A percentile compares a stretch with the other conserved stretches of the same genome.
phyloP scores from a whole-genome alignment of 805 yeast species.

The Naumovozyma dairenensis region DNA sequence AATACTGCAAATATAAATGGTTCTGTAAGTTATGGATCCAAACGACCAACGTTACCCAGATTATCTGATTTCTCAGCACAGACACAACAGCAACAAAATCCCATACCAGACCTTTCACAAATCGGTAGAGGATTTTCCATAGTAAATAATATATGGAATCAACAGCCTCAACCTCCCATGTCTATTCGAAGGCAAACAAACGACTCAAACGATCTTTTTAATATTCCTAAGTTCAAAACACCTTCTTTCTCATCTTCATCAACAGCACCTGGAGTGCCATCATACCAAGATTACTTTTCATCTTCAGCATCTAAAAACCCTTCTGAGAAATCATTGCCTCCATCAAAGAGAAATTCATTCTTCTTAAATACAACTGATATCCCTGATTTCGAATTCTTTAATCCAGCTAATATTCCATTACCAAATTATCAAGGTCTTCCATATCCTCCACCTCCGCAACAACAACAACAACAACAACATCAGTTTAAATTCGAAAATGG shows the following conservation, averaged over 20 bases:
- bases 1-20: neutral
- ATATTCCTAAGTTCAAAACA: slow-evolving; percentile 28
- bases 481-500: too few relatives aligned
- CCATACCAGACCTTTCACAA: slow-evolving; percentile 12
- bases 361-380: slow-evolving; percentile 16
- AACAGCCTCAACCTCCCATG: slow-evolving; percentile 10
- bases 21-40: neutral
- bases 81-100: slow-evolving; percentile 2
- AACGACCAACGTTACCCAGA: neutral
- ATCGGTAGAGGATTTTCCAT: slow-evolving; percentile 27
- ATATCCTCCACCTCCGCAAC: slow-evolving; percentile 1
- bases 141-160: slow-evolving; percentile 22
- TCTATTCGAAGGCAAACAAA: slow-evolving; percentile 33
- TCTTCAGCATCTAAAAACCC: slow-evolving; percentile 4
- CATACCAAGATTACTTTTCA: slow-evolving; percentile 5
- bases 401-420: neutral
- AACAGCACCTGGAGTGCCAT: slow-evolving; percentile 5
- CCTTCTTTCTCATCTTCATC: slow-evolving; percentile 12
- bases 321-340: slow-evolving; percentile 13
- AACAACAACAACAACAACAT: neutral
- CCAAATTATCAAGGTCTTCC: neutral
- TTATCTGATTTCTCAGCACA: neutral
- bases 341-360: slow-evolving; percentile 22
- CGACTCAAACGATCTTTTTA: slow-evolving; percentile 42
- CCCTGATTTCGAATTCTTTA: slow-evolving; percentile 17